Evolutionary conservation across 2,329 filamentous ascomycete species (phyloP).

Genomic region (Lasiodiplodia gonubiensis): DNA sequence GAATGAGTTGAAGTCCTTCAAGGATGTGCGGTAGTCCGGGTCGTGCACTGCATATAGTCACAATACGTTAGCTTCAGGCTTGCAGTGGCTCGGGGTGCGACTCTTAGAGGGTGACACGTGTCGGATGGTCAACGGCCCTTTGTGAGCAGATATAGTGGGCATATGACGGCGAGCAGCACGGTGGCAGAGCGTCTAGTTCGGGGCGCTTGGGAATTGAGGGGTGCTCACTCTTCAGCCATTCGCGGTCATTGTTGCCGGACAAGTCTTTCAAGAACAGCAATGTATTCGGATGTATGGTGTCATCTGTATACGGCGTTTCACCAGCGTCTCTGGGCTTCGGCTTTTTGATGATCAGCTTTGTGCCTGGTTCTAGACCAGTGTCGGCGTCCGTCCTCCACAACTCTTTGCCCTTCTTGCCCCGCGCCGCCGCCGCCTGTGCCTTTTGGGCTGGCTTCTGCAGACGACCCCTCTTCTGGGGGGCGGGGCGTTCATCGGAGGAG

Average conservation of each 20-base stretch:
- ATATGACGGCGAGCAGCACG: constrained; percentile 14
- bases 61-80: constrained; percentile 25
- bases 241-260: constrained; percentile 64
- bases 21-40: constrained; percentile 75
- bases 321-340: constrained; percentile 67
- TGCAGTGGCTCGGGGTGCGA: constrained; percentile 2
- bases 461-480: constrained; percentile 35
- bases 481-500: constrained; percentile 38
- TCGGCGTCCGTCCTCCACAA: constrained; percentile 64
- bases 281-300: constrained; percentile 68
- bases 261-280: constrained; percentile 65
- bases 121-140: constrained; percentile 15
- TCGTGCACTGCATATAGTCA: constrained; percentile 68
- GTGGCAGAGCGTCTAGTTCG: background rate
- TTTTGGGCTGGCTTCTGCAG: constrained; percentile 30
- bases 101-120: constrained; percentile 21
- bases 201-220: background rate
- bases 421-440: constrained; percentile 29
- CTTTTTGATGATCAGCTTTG: constrained; percentile 66
- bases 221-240: constrained; percentile 66
- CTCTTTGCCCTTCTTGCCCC: constrained; percentile 49
- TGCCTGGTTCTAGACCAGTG: constrained; percentile 62
- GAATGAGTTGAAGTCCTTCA: constrained; percentile 83
- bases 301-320: constrained; percentile 61
- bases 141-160: background rate